Base-by-base conservation (phyloP, 75 land plant genomes). In the Larix kaempferi region DNA sequence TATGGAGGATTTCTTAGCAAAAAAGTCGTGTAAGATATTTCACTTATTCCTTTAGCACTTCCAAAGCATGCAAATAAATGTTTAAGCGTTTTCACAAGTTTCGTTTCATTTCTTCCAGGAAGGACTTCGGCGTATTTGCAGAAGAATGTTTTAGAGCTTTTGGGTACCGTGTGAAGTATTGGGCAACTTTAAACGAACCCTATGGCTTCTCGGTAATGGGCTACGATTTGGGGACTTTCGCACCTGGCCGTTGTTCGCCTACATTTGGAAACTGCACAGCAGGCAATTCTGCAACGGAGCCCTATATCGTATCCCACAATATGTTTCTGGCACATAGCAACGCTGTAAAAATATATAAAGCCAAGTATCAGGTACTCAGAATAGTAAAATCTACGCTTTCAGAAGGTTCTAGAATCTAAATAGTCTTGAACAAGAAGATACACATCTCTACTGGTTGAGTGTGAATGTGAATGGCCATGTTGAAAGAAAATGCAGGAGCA, bases 261-360 rank as follows among this genome's bases (percentile, higher is more conserved):
- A 52, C 76, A 22, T 74, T 82, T 71, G 87, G 85, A 44, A 84
- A 84, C 16, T 86, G 86, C 25, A n/a, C 76, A 0, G 74, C 17
- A 56, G 92, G 92, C 1, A 80, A 91, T 22, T 91, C 92, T 21
- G 61, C 66, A 23, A 74, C 75, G 3, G 90, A 91, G 73, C 90
- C 90, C 16, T 82, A 84, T 13, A 74, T 86, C 63, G 88, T 59
- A 13, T 37, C 78, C 14, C 92, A 91, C 77, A 80, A 91, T 56
- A 27, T 80, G 61, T 41, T 91, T 25, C 74, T 88, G 7, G 55
- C 88, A 6, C 92, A 91, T 64, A 90, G 82, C 22, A 62, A 81
- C 73, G 81, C 92, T 56, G 82, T 59, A 10, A 55, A 73, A 29
- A 27, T 81, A 15, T 90, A 86, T 59, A 75, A 80, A 27, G 27